Percentiles rank a stretch among this genome's conserved stretches.
Evolutionary conservation across 306 rosid genomes (phyloP).

Genomic region (Castanea mollissima): DNA sequence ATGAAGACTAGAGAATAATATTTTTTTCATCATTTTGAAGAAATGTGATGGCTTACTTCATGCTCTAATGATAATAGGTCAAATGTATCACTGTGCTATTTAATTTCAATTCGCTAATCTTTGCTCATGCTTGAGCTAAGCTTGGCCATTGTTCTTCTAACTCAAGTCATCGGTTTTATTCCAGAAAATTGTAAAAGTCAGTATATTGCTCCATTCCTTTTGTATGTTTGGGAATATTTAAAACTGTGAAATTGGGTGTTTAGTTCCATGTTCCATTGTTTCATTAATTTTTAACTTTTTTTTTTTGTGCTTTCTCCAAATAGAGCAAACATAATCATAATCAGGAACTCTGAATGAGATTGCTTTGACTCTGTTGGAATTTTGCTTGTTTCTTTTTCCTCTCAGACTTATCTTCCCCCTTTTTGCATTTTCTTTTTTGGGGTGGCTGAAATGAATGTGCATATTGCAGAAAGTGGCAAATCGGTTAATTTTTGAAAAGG

Average conservation of each 20-base stretch:
- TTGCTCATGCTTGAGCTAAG: not conserved
- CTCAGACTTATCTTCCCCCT: not conserved
- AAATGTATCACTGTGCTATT: not conserved
- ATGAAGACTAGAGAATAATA: not conserved
- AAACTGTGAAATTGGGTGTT: too few species aligned
- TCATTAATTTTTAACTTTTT: not conserved
- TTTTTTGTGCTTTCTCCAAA: not conserved
- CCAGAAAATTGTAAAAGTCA: not conserved
- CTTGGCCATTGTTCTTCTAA: not conserved
- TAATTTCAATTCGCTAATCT: not conserved
- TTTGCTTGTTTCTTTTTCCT: not conserved
- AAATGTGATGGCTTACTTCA: not conserved
- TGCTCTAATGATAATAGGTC: not conserved
- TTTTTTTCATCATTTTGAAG: not conserved
- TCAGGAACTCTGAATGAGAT: not conserved
- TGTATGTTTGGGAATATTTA: too few species aligned
- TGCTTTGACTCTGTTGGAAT: not conserved
- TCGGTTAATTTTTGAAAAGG: constrained; percentile 70
- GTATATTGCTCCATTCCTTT: not conserved
- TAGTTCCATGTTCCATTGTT: not conserved
- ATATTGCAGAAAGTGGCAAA: constrained; percentile 65
- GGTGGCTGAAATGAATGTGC: constrained; percentile 28
- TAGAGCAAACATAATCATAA: not conserved
- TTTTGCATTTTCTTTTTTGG: constrained; percentile 5
- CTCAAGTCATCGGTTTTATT: not conserved